These are phyloP conservation scores for Aspergillus haitiensis DNA, from an alignment of 495 filamentous ascomycete genomes.

Conservation along the genomic window DNA sequence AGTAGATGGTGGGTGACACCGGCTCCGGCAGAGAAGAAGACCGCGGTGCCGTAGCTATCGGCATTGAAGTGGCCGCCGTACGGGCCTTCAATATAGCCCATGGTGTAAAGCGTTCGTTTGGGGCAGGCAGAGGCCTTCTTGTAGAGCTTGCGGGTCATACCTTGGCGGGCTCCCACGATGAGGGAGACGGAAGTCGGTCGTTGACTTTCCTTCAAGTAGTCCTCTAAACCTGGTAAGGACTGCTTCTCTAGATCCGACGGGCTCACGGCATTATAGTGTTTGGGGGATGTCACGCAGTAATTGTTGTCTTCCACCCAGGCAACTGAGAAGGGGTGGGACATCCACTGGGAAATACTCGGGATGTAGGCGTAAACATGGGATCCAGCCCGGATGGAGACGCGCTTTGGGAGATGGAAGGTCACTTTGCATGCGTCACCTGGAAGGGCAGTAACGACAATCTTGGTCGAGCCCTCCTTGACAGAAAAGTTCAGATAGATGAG, in stretches of 20 bases:
- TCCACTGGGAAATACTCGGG: slow-evolving; percentile 62
- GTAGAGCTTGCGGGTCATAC: slow-evolving; percentile 66
- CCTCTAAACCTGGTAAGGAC: not conserved
- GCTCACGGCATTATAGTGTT: no score
- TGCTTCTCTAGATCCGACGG: no score
- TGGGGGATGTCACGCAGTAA: no score
- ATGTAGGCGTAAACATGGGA: slow-evolving; percentile 72
- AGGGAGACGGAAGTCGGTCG: slow-evolving; percentile 54
- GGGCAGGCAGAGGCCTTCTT: slow-evolving; percentile 19
- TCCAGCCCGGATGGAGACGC: slow-evolving; percentile 67
- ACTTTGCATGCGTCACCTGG: slow-evolving; percentile 37
- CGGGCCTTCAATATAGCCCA: slow-evolving; percentile 66
- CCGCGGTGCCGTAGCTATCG: slow-evolving; percentile 71
- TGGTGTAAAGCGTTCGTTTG: slow-evolving; percentile 46
- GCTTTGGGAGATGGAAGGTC: slow-evolving; percentile 65
- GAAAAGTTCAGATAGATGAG: slow-evolving; percentile 56
- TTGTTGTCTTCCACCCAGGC: slow-evolving; percentile 32
- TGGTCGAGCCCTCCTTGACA: slow-evolving; percentile 16
- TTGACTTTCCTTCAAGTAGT: not conserved
- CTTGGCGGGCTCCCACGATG: slow-evolving; percentile 66
- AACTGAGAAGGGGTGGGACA: slow-evolving; percentile 46
- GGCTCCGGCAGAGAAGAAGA: slow-evolving; percentile 73
- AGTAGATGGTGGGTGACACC: slow-evolving; percentile 76
- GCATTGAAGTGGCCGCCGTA: slow-evolving; percentile 59
- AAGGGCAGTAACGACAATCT: slow-evolving; percentile 31